These are phyloP conservation scores for Globisporangium camurandrum DNA, from an alignment of 352 stramenopile genomes.

Conservation along the genomic window DNA sequence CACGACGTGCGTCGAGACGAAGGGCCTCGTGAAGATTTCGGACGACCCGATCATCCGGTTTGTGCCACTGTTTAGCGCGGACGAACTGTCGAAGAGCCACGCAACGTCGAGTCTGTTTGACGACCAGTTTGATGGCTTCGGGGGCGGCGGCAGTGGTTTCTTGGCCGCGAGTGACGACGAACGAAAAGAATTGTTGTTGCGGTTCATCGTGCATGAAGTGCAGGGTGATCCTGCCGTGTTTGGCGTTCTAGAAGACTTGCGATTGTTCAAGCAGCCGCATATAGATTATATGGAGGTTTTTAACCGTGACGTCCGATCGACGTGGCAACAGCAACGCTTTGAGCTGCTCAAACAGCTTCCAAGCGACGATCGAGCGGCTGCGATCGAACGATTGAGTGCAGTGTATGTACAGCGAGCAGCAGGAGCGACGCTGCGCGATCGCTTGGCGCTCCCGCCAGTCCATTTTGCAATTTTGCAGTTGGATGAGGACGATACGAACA, in stretches of 20 bases:
- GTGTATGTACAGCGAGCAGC: constrained; percentile 2
- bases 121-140: constrained; percentile 28
- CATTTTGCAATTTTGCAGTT: constrained; percentile 26
- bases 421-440: constrained; percentile 16
- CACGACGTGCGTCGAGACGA: constrained; percentile 54
- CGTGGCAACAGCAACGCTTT: constrained; percentile 12
- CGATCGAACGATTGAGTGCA: constrained; percentile 2
- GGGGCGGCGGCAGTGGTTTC: constrained; percentile 21
- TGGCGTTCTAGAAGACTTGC: constrained; percentile 33
- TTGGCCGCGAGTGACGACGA: constrained; percentile 57
- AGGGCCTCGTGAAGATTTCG: constrained; percentile 44
- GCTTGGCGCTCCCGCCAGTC: constrained; percentile 21
- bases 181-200: constrained; percentile 51
- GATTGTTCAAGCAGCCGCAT: constrained; percentile 42
- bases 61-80: constrained; percentile 44
- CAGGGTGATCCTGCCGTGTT: constrained; percentile 35
- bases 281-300: constrained; percentile 51
- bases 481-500: neutral
- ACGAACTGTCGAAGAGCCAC: constrained; percentile 11
- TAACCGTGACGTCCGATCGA: constrained; percentile 17
- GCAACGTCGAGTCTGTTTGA: constrained; percentile 12
- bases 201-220: constrained; percentile 36
- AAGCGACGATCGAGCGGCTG: neutral
- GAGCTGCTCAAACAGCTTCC: constrained; percentile 8
- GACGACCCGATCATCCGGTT: constrained; percentile 82